These are phyloP conservation scores for Fusarium multiceps DNA, from an alignment of 2,329 filamentous ascomycete genomes.

Conservation along the genomic window DNA sequence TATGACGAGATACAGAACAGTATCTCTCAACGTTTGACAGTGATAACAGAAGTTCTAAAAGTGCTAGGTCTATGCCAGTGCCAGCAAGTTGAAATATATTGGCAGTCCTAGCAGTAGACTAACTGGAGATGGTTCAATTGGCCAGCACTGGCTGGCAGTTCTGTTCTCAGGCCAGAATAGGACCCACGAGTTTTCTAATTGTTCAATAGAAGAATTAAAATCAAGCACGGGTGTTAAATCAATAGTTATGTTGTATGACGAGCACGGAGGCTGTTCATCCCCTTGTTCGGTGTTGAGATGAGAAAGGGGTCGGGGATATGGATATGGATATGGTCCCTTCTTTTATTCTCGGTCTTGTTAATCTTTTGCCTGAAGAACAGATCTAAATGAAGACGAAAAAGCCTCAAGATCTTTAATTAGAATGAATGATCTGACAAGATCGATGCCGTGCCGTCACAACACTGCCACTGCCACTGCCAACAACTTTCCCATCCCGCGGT, in stretches of 20 bases:
- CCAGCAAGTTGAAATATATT: background rate
- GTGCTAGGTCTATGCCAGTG: background rate
- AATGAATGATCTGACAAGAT: constrained; percentile 7
- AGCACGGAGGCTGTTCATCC: background rate
- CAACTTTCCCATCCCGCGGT: background rate
- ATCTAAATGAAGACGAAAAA: background rate
- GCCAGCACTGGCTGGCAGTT: constrained; percentile 19
- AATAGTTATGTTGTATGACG: background rate
- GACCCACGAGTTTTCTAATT: background rate
- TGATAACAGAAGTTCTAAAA: background rate
- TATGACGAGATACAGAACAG: background rate
- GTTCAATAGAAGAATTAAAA: background rate
- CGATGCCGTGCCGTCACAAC: constrained; percentile 4
- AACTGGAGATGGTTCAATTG: background rate
- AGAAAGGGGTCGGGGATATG: constrained; percentile 14
- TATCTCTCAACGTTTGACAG: background rate
- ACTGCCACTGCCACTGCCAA: constrained; percentile 5
- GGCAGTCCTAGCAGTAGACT: background rate
- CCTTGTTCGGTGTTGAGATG: background rate
- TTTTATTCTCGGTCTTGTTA: background rate
- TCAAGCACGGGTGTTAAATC: background rate
- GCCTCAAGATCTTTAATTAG: background rate
- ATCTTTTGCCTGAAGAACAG: background rate
- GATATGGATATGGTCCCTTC: background rate
- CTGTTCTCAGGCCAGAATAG: background rate